Evolutionary conservation across 139 green algal genomes (phyloP), one percentile per base, ranked within the genome.

Genomic region (Tetradesmus lagerheimii): DNA sequence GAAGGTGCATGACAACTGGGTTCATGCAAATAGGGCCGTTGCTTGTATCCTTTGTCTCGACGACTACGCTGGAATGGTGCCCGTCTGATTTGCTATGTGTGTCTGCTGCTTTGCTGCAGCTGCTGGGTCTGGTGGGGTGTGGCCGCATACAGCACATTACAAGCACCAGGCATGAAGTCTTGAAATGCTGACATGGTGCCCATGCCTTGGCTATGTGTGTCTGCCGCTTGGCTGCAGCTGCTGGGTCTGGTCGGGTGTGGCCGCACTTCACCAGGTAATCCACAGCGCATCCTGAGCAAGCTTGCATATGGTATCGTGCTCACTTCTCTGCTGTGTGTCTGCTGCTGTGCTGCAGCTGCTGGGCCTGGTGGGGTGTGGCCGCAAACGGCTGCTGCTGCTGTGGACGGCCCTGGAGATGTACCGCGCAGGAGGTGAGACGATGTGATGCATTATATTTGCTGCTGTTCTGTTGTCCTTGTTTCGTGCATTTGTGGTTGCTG

Each of bases 321-420:
- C 0, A 2, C 8, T 8, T 62, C 37, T 25, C 35, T 78, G 53
- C 57, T 81, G 35, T 23, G 14, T 78, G 18, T 71, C 57, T 71
- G 20, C 25, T 23, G n/a, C 14, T 71, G 29, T 0, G 25, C 2
- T 25, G 53, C 90, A 97, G 94, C 87, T 96, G 41, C 89, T 96
- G 80, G 94, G 95, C 0, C 31, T 95, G 74, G 94, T 96, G 18
- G 95, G 95, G 0, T 91, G 78, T 27, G 43, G 75, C 4, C 94
- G 96, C 78, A 96, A 96, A 93, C 93, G 96, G 12, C 81, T 90
- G 76, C 93, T 98, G 76, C 92, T 98, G 90, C 91, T 98, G 66
- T 98, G 95, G 95, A 91, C 96, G 45, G 94, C 94, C 0, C 76
- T 95, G 23, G 95, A 97, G 27, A 38, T 85, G 66, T 64, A 35